These are phyloP conservation scores for Haplosporangium gracile DNA, from an alignment of 192 early-diverging fungal species.

Conservation along the genomic window DNA sequence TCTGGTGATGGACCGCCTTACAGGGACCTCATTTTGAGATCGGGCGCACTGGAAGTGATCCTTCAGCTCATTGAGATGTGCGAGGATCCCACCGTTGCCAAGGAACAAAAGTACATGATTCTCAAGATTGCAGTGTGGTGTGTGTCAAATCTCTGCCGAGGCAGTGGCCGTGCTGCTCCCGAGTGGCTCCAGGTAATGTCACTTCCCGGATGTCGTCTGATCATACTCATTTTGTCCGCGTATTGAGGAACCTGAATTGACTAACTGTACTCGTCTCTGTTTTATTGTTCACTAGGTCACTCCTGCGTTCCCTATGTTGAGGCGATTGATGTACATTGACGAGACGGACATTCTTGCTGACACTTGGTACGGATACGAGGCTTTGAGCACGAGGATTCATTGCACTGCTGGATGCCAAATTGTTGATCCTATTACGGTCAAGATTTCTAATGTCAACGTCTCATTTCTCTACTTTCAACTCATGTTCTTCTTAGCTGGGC, in stretches of 20 bases:
- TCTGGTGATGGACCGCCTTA: conserved; percentile 56
- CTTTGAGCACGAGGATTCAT: neutral
- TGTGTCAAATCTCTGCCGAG: conserved; percentile 50
- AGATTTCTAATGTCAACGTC: neutral
- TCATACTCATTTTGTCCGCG: neutral
- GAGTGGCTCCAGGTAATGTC: conserved; percentile 50
- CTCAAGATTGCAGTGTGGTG: conserved; percentile 55
- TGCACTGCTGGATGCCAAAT: neutral
- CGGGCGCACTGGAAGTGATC: conserved; percentile 49
- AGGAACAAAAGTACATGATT: conserved; percentile 57
- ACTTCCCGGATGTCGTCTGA: neutral
- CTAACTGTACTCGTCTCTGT: neutral
- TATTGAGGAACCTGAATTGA: neutral
- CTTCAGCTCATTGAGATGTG: conserved; percentile 53
- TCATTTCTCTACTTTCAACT: neutral
- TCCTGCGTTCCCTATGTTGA: conserved; percentile 50
- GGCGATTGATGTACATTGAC: conserved; percentile 50
- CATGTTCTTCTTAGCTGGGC: conserved; percentile 33
- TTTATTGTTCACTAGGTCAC: conserved; percentile 23
- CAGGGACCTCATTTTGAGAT: conserved; percentile 47
- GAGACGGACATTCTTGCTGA: conserved; percentile 53
- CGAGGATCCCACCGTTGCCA: conserved; percentile 43
- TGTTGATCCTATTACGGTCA: neutral
- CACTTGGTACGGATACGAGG: conserved; percentile 39
- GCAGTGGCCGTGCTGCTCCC: conserved; percentile 47